Percentiles rank a stretch among this genome's conserved stretches.
These are phyloP conservation scores for Fusarium brachygibbosum DNA, from an alignment of 2,329 filamentous ascomycete species.

Conservation along the genomic window DNA sequence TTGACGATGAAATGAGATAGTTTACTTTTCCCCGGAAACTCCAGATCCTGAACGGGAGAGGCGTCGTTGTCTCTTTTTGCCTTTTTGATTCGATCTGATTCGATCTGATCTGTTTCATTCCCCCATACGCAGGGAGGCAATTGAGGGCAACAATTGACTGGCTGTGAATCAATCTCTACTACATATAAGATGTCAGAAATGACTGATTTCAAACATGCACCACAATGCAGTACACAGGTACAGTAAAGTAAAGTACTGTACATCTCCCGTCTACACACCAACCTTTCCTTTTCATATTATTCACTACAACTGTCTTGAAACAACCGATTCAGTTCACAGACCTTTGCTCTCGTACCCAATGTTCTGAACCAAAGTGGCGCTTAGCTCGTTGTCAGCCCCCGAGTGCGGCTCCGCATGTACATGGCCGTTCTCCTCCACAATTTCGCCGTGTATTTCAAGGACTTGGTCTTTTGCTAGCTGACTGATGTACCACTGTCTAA, in stretches of 20 bases:
- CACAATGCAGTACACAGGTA: neutral
- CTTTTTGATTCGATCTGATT: neutral
- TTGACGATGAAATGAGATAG: neutral
- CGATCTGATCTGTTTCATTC: slow-evolving; percentile 1
- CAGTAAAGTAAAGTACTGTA: neutral
- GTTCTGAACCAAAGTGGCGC: slow-evolving; percentile 11
- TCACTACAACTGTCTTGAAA: slow-evolving; percentile 22
- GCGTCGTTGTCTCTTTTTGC: slow-evolving; percentile 45
- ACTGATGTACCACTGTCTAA: neutral
- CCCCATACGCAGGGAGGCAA: slow-evolving; percentile 24
- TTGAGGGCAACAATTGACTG: slow-evolving; percentile 13
- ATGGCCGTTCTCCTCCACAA: slow-evolving; percentile 35
- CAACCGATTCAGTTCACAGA: slow-evolving; percentile 13
- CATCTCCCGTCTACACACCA: slow-evolving; percentile 7
- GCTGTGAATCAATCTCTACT: slow-evolving; percentile 3
- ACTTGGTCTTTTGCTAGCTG: neutral
- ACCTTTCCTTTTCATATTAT: slow-evolving; percentile 4
- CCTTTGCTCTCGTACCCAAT: neutral
- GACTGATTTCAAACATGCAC: slow-evolving; percentile 26
- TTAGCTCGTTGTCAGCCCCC: slow-evolving; percentile 12
- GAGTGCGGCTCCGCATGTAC: slow-evolving; percentile 45
- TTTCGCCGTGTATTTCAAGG: slow-evolving; percentile 17
- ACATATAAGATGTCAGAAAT: slow-evolving; percentile 23
- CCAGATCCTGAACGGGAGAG: slow-evolving; percentile 40
- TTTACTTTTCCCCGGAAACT: slow-evolving; percentile 38